These are phyloP conservation scores for Lachnellula subtilissima DNA, from an alignment of 2,329 filamentous ascomycete species.

Conservation along the genomic window DNA sequence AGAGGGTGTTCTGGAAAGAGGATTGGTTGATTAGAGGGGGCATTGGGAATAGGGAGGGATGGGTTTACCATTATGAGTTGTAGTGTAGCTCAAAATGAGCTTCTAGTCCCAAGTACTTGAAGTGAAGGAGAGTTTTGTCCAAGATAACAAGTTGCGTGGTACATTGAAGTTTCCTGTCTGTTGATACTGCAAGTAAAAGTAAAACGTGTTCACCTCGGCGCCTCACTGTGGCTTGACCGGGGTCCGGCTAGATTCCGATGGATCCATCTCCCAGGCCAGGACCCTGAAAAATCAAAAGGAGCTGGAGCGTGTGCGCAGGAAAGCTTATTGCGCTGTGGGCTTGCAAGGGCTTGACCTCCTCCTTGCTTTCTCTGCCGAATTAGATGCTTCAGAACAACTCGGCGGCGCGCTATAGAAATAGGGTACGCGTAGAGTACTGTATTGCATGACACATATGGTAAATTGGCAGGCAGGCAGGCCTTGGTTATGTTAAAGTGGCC, in stretches of 20 bases:
- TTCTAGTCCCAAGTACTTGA: neutral
- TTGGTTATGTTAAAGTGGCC: too few species aligned
- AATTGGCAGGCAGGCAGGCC: too few species aligned
- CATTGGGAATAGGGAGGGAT: neutral
- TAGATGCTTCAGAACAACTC: too few species aligned
- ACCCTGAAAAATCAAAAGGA: neutral
- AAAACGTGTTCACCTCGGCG: neutral
- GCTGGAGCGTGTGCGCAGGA: neutral
- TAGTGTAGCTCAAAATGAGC: neutral
- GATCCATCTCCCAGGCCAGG: neutral
- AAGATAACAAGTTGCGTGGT: neutral
- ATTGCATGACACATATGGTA: too few species aligned
- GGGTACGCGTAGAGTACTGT: too few species aligned
- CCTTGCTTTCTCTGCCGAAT: conserved; percentile 5
- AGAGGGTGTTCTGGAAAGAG: conserved; percentile 65
- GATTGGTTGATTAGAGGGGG: conserved; percentile 11
- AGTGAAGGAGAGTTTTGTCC: neutral
- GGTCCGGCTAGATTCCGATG: neutral
- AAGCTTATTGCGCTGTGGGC: too few species aligned
- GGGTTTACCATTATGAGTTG: conserved; percentile 12
- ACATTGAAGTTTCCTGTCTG: neutral
- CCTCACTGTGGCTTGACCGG: conserved; percentile 6
- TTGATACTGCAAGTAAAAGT: too few species aligned
- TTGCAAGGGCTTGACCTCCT: neutral
- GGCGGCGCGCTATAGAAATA: too few species aligned